These are phyloP conservation scores for Thielaviopsis euricoi DNA, from an alignment of 2,329 filamentous ascomycete species.

Conservation along the genomic window DNA sequence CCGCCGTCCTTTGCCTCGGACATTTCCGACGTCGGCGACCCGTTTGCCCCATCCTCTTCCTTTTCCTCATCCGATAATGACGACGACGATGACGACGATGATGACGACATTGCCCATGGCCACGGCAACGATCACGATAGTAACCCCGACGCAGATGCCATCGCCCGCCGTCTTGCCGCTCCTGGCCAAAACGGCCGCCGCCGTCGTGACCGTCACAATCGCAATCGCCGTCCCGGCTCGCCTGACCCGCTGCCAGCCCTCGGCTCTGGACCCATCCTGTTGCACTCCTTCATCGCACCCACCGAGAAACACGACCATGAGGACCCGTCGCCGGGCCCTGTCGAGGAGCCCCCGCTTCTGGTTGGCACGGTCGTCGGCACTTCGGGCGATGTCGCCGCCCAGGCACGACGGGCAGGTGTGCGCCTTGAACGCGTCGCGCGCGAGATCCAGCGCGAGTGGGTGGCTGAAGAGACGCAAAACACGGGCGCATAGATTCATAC, in stretches of 20 bases:
- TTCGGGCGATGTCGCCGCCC: constrained; percentile 26
- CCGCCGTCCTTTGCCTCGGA: neutral
- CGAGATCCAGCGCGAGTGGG: constrained; percentile 38
- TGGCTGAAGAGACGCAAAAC: constrained; percentile 17
- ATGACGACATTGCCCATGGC: too few species aligned
- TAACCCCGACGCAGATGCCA: constrained; percentile 10
- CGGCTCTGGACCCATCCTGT: constrained; percentile 4
- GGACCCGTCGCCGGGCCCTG: constrained; percentile 17
- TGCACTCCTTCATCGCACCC: constrained; percentile 11
- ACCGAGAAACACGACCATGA: constrained; percentile 5
- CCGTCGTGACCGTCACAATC: neutral
- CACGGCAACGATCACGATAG: too few species aligned
- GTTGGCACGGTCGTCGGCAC: constrained; percentile 37
- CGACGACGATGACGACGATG: too few species aligned
- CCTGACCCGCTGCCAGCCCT: neutral
- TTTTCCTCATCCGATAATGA: constrained; percentile 7
- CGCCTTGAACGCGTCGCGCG: constrained; percentile 37
- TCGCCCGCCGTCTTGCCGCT: constrained; percentile 7
- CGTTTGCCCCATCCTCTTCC: neutral
- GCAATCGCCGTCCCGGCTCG: constrained; percentile 3
- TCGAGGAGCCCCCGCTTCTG: constrained; percentile 29
- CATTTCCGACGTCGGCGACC: neutral
- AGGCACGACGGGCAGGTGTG: constrained; percentile 35
- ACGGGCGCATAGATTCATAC: neutral
- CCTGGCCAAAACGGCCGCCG: neutral